Evolutionary conservation across 345 rosid genomes (phyloP), one percentile per base, ranked within the genome.

Genomic region (Clarkia xantiana): DNA sequence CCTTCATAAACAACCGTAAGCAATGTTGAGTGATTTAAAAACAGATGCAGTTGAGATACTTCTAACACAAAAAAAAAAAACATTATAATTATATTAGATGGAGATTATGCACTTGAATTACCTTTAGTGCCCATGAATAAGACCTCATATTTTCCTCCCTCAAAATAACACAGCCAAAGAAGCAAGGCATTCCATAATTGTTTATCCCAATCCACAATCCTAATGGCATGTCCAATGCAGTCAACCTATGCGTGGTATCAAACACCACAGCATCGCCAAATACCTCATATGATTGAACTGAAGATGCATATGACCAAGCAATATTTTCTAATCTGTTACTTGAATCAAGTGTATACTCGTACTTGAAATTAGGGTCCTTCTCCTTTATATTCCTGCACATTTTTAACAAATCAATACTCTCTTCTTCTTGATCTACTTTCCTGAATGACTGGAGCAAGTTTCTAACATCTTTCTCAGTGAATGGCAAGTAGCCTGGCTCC

Each of bases 381-480:
- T 85, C 95, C 65, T 85, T 85, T 47, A 82, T 90, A 76, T 72
- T 82, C 59, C 82, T 77, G 60, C 91, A 90, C 90, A 82, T 85
- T 74, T 76, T 79, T 58, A 90, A 59, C 47, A 90, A 77, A 74
- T 90, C 97, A 46, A 79, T 69, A 69, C 77, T 80, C 67, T 80
- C 95, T 63, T 85, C 97, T 53, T 86, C 90, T 22, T 82, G 84
- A 62, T 90, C 95, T 25, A 72, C 67, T 65, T 79, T 90, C 71
- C 82, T 76, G 45, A 78, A 81, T 3, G 97, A 85, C 70, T 90
- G 97, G 58, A 90, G 94, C 66, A 90, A 76, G 62, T 90, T 90
- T 63, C 97, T 85, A 40, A 90, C 91, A 66, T 90, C 97, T 72
- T 90, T 85, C 65, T 90, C 97, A 16, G 97, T 90, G 57, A 90